Evolutionary conservation across 2,329 filamentous ascomycete species (phyloP).

Genomic region (Colletotrichum coccodes): DNA sequence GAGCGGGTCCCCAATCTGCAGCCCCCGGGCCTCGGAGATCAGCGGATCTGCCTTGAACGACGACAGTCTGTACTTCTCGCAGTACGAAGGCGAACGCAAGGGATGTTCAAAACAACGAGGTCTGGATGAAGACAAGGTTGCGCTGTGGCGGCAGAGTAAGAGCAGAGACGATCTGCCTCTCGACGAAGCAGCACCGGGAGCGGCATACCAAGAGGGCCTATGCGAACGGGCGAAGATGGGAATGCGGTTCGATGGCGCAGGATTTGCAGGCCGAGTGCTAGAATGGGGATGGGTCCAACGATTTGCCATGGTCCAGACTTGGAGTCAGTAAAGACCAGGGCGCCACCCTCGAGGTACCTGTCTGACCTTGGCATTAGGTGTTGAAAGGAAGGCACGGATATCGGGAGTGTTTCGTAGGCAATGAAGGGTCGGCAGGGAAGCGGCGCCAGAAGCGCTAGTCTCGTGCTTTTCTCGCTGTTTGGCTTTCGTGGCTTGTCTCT

Average conservation of each 20-base stretch:
- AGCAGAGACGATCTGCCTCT: not conserved
- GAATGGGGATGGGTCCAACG: not conserved
- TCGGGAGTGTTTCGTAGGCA: conserved; percentile 10
- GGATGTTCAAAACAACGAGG: conserved; percentile 8
- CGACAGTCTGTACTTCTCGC: not conserved
- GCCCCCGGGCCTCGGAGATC: conserved; percentile 27
- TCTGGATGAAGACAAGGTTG: conserved; percentile 3
- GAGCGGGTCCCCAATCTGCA: not conserved
- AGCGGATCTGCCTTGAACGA: conserved; percentile 21
- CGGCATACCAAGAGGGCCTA: not conserved
- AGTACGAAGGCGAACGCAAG: conserved; percentile 9
- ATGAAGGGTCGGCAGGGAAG: not conserved
- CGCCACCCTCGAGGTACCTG: not conserved
- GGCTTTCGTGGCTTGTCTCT: conserved; percentile 16
- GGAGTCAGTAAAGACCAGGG: not conserved
- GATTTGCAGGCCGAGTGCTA: conserved; percentile 6
- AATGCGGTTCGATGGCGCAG: not conserved
- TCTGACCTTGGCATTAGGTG: not conserved
- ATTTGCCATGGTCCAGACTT: not conserved
- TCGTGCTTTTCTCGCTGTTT: conserved; percentile 24
- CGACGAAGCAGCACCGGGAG: not conserved
- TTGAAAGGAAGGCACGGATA: conserved; percentile 2
- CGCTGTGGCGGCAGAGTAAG: not conserved
- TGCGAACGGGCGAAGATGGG: not conserved
- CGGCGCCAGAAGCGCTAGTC: conserved; percentile 1